Evolutionary conservation across 2,329 filamentous ascomycete genomes (phyloP), one percentile per base, ranked within the genome.

Genomic region (Trichoderma asperellum): DNA sequence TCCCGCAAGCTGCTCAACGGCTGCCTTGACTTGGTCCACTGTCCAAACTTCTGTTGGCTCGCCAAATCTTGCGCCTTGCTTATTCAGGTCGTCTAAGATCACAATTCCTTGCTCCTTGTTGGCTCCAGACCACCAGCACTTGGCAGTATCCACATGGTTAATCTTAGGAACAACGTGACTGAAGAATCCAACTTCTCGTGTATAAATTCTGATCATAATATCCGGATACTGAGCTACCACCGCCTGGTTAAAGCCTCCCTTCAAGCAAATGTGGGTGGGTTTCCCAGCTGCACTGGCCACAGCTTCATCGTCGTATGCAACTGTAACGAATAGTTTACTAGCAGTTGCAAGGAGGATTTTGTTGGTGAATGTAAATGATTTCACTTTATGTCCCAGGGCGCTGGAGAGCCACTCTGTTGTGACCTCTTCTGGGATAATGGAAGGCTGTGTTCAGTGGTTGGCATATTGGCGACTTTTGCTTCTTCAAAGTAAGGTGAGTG

Each of bases 161-260:
- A 62, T 43, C 37, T 29, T 52, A 11, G 59, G 59, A 14, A 32
- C n/a, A 6, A 62, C 59, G 21, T 43, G 47, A 5, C 18, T 52
- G 43, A 62, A 62, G 18, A 62, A 62, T 52, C 59, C 59, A 35
- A 62, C 59, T 8, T 62, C 59, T 24, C 59, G 59, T 6, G 59
- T 62, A 16, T 62, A 62, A 35, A 62, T 35, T 16, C 59, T 29
- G 10, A 62, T 35, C 27, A 62, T 32, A 16, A 62, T 62, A 52
- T 62, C 59, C 37, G 59, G 59, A 5, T 62, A 62, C 5, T 62
- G 59, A 34, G 59, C 59, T 7, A 62, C 59, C n/a, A 62, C 59
- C 7, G 59, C 43, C 32, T 62, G 59, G 27, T 62, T 62, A 29
- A 62, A 62, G 29, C 59, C 59, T 18, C 59, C 59, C 29, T 62